These are phyloP conservation scores for Skeletonema tropicum DNA, from an alignment of 108 stramenopile genomes.

Conservation along the genomic window DNA sequence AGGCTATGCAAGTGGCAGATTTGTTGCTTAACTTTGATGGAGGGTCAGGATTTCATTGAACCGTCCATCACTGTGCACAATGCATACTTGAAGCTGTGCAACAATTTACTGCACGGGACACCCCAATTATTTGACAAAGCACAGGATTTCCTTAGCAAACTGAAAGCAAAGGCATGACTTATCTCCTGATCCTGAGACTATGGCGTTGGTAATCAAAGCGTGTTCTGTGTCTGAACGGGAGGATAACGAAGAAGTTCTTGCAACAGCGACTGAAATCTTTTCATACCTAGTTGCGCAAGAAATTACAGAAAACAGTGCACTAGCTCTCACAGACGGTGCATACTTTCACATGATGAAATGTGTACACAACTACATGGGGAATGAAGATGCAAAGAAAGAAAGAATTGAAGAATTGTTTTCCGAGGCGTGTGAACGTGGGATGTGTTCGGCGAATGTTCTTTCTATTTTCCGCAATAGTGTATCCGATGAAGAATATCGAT, in stretches of 20 bases:
- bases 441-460: conserved; percentile 35
- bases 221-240: conserved; percentile 33
- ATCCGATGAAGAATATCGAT: conserved; percentile 48
- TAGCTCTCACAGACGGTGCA: conserved; percentile 39
- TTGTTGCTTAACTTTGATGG: conserved; percentile 43
- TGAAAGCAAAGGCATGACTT: conserved; percentile 21
- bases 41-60: conserved; percentile 29
- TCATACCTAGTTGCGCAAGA: conserved; percentile 27
- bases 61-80: conserved; percentile 43
- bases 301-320: conserved; percentile 28
- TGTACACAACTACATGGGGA: conserved; percentile 11
- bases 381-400: conserved; percentile 41
- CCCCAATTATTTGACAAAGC: conserved; percentile 29
- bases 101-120: conserved; percentile 23
- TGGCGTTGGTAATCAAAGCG: conserved; percentile 47
- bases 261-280: conserved; percentile 30
- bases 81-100: conserved; percentile 35
- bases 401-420: conserved; percentile 44
- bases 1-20: conserved; percentile 33
- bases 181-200: conserved; percentile 37
- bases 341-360: conserved; percentile 57
- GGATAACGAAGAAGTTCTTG: conserved; percentile 36
- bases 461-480: conserved; percentile 32
- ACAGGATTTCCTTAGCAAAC: conserved; percentile 17
- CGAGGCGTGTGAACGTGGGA: conserved; percentile 45